Conservation (phyloP, 192 early-diverging fungal genomes). For the Backusella liffmaniae region DNA sequence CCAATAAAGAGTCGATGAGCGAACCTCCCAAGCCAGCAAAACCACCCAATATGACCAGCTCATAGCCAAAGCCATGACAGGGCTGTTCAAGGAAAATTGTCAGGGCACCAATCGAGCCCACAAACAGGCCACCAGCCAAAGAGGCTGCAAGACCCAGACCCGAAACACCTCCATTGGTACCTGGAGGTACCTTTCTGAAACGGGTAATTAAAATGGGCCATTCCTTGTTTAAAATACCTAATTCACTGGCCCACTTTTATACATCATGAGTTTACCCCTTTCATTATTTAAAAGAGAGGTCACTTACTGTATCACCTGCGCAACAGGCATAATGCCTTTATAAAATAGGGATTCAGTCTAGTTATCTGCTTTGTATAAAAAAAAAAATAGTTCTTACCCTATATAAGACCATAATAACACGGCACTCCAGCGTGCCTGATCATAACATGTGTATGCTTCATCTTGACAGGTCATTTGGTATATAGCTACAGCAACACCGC, state of each 20-base stretch:
- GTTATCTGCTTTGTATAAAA: background rate
- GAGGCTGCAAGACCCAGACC: conserved; percentile 75
- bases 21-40: conserved; percentile 75
- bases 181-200: conserved; percentile 75
- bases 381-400: conserved; percentile 27
- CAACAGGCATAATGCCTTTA: conserved; percentile 54
- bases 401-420: conserved; percentile 49
- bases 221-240: conserved; percentile 74
- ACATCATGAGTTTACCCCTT: background rate
- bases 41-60: conserved; percentile 55
- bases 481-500: conserved; percentile 37
- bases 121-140: conserved; percentile 66
- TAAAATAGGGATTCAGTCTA: background rate
- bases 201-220: conserved; percentile 86
- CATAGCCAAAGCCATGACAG: conserved; percentile 38
- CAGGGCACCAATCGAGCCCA: conserved; percentile 63
- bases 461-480: conserved; percentile 44
- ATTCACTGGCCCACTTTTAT: conserved; percentile 80
- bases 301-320: conserved; percentile 55
- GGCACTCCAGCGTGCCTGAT: conserved; percentile 25
- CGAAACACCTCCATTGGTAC: conserved; percentile 88
- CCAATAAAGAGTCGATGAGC: conserved; percentile 83
- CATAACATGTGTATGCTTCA: conserved; percentile 25
- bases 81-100: conserved; percentile 48
- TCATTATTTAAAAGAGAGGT: background rate